Base-by-base conservation (phyloP, 208 protist genomes). In the Lotmaria passim region DNA sequence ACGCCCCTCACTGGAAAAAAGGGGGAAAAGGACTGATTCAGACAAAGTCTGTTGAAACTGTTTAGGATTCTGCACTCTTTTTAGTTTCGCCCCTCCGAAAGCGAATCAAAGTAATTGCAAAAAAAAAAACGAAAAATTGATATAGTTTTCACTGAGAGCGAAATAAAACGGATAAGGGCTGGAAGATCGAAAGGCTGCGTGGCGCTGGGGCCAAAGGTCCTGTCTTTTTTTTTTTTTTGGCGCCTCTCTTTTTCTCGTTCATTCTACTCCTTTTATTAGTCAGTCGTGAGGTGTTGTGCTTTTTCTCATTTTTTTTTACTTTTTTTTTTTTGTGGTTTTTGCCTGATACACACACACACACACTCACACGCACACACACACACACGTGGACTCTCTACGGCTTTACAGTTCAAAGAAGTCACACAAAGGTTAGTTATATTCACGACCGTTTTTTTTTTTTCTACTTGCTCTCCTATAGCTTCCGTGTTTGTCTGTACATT, bases 401-500 rank as follows among this genome's bases (percentile, higher is more conserved):
- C 46, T 3, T 28, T 5, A 12, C 46, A 23, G 17, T 51, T 23
- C 46, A 51, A 51, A 28, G 4, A 23, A 24, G 46, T 15, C 21
- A 14, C 46, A 3, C 30, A n/a, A n/a, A n/a, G n/a, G 46, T 30
- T 51, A 24, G 30, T 30, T 62, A 19, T 62, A 47, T 31, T 23
- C 3, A 47, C 23, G 34, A 52, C 41, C 26, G 6, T 51, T 50
- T 50, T 70, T 31, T 70, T 70, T 23, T 21, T 24, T 48, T 58
- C 61, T 68, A 30, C 24, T 43, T 19, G 3, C 43, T 33, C 10
- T 68, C 6, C 23, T 33, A 26, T 8, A 19, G 24, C 5, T 19
- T 43, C 30, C 63, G 36, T 53, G 56, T 78, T 34, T 52, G 17
- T 7, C n/a, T n/a, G n/a, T n/a, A n/a, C n/a, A n/a, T n/a, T n/a